phyloP scores from a whole-genome alignment of 2,329 filamentous ascomycete genomes.

The Fusarium mundagurra region DNA sequence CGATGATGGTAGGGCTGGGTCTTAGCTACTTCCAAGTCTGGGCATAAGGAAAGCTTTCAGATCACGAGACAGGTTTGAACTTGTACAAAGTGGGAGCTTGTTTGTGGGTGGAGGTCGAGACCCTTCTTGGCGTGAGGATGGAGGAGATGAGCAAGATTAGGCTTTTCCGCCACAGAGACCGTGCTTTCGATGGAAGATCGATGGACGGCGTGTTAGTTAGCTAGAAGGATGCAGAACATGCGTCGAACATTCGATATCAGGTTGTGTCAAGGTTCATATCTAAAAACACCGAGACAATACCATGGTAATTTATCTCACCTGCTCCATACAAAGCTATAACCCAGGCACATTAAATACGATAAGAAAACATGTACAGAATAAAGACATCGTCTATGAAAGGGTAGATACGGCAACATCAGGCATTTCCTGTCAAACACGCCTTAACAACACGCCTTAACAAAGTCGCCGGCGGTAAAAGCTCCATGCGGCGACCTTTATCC shows the following conservation, averaged over 20 bases:
- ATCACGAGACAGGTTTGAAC: constrained; percentile 10
- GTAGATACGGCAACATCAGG: constrained; percentile 14
- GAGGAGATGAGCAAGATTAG: constrained; percentile 2
- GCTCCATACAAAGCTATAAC: too few relatives aligned
- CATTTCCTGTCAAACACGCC: constrained; percentile 2
- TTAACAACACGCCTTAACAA: neutral
- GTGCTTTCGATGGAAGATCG: constrained; percentile 11
- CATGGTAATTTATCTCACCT: neutral
- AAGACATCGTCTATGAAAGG: neutral
- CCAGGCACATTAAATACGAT: neutral
- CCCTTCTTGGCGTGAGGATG: constrained; percentile 28
- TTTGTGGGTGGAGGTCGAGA: constrained; percentile 26
- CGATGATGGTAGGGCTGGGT: neutral
- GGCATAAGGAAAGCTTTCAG: neutral
- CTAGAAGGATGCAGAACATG: constrained; percentile 23
- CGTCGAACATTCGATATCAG: constrained; percentile 38
- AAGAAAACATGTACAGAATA: neutral
- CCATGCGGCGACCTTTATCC: constrained; percentile 36
- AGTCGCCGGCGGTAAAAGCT: neutral
- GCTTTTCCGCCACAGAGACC: constrained; percentile 19
- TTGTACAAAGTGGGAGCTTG: constrained; percentile 26
- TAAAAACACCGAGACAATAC: neutral
- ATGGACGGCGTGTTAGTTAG: neutral
- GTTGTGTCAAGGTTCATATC: neutral
- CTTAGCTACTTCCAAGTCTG: neutral